Conservation (phyloP, 2,329 filamentous ascomycete genomes). For the Immersiporthe knoxdaviesiana region DNA sequence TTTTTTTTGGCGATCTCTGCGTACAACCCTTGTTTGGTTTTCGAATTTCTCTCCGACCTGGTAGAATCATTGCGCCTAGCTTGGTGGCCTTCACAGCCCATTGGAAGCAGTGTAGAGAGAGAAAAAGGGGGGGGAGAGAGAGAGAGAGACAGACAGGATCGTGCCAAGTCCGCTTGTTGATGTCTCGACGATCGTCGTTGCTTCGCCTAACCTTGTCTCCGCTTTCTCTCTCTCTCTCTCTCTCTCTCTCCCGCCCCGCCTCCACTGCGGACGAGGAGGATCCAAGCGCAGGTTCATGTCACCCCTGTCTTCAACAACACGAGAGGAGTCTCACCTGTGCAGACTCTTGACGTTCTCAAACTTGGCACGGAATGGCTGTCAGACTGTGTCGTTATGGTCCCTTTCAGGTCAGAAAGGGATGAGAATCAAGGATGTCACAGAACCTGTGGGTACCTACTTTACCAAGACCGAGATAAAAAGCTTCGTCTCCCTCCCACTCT, state of each 20-base stretch:
- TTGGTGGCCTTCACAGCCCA: neutral
- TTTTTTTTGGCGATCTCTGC: neutral
- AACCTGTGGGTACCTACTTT: neutral
- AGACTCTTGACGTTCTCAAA: constrained; percentile 12
- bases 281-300: constrained; percentile 13
- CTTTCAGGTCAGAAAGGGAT: neutral
- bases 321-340: constrained; percentile 17
- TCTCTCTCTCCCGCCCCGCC: no score
- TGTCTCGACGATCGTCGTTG: constrained; percentile 7
- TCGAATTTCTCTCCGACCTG: neutral
- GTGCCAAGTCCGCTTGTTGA: constrained; percentile 14
- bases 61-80: neutral
- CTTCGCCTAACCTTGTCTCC: neutral
- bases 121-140: no score
- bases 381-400: constrained; percentile 10
- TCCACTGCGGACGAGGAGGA: neutral
- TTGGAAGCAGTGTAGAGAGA: constrained; percentile 1
- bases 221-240: no score
- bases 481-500: constrained; percentile 4
- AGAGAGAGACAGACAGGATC: no score
- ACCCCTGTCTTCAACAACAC: constrained; percentile 12
- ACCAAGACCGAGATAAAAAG: constrained; percentile 27
- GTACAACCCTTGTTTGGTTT: constrained; percentile 19
- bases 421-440: constrained; percentile 16
- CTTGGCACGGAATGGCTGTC: constrained; percentile 17